These are phyloP conservation scores for Salinomyces thailandicus DNA, from an alignment of 2,329 filamentous ascomycete genomes.

Conservation along the genomic window DNA sequence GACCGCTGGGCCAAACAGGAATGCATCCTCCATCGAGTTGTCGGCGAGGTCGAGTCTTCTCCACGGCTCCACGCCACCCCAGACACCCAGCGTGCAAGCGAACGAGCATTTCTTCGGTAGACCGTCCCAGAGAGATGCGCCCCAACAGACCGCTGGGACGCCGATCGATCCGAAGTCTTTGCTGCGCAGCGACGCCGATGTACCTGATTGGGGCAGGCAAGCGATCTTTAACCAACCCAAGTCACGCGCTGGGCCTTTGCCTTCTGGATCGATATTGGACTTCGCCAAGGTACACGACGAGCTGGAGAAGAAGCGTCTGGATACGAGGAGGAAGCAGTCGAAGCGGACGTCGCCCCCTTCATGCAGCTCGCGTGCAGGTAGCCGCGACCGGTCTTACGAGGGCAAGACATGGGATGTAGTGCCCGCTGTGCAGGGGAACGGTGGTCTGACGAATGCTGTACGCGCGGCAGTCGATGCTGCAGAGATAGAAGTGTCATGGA, in stretches of 20 bases:
- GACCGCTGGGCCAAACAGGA: conserved; percentile 26
- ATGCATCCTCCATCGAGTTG: conserved; percentile 37
- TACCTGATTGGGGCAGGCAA: conserved; percentile 62
- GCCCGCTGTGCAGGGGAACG: conserved; percentile 82
- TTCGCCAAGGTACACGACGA: conserved; percentile 43
- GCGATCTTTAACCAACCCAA: conserved; percentile 63
- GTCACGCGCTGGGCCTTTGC: conserved; percentile 62
- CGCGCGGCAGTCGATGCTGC: conserved; percentile 49
- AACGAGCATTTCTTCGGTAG: conserved; percentile 37
- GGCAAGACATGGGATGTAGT: conserved; percentile 75
- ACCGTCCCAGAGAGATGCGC: conserved; percentile 29
- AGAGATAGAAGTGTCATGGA: conserved; percentile 70
- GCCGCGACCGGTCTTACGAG: conserved; percentile 46
- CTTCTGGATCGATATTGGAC: conserved; percentile 65
- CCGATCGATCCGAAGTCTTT: conserved; percentile 41
- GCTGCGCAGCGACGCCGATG: conserved; percentile 62
- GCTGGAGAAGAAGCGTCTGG: conserved; percentile 15
- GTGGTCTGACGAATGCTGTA: conserved; percentile 79
- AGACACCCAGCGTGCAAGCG: conserved; percentile 30
- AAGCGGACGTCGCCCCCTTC: conserved; percentile 12
- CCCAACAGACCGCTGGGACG: conserved; percentile 44
- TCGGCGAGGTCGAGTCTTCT: conserved; percentile 26
- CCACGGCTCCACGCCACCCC: conserved; percentile 29
- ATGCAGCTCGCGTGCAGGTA: conserved; percentile 22
- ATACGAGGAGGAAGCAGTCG: conserved; percentile 11